These are phyloP conservation scores for Dipodascus geniculatus DNA, from an alignment of 805 yeast genomes.

Conservation along the genomic window DNA sequence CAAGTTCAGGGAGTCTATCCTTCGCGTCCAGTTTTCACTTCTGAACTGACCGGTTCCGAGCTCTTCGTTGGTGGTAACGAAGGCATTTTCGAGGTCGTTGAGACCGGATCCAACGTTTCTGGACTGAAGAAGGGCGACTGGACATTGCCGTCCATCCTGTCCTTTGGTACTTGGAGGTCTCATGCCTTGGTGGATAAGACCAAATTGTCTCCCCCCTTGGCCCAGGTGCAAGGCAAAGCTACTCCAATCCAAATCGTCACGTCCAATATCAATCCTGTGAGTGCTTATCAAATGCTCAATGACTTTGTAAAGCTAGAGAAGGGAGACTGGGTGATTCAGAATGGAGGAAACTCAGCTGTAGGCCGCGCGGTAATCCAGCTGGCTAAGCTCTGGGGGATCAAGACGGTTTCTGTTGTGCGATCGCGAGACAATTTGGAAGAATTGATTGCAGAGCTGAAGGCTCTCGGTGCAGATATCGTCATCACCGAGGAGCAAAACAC, in stretches of 20 bases:
- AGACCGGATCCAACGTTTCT: slow-evolving; percentile 38
- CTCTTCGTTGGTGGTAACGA: slow-evolving; percentile 89
- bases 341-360: slow-evolving; percentile 94
- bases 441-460: slow-evolving; percentile 39
- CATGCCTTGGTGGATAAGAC: slow-evolving; percentile 55
- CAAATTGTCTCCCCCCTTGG: slow-evolving; percentile 27
- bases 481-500: slow-evolving; percentile 79
- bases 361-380: slow-evolving; percentile 87
- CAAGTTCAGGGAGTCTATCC: slow-evolving; percentile 85
- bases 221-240: slow-evolving; percentile 26
- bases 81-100: slow-evolving; percentile 79
- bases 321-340: slow-evolving; percentile 87
- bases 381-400: slow-evolving; percentile 64
- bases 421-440: slow-evolving; percentile 70
- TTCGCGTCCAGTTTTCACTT: slow-evolving; percentile 48
- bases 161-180: slow-evolving; percentile 91
- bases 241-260: slow-evolving; percentile 56
- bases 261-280: slow-evolving; percentile 80
- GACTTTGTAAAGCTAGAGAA: slow-evolving; percentile 48
- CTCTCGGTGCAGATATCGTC: slow-evolving; percentile 77
- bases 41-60: slow-evolving; percentile 44
- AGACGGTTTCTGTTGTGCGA: slow-evolving; percentile 80
- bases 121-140: slow-evolving; percentile 62
- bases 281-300: slow-evolving; percentile 82
- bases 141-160: slow-evolving; percentile 67